These are phyloP conservation scores for Russula vinacea DNA, from an alignment of 768 basidiomycete genomes.

Conservation along the genomic window DNA sequence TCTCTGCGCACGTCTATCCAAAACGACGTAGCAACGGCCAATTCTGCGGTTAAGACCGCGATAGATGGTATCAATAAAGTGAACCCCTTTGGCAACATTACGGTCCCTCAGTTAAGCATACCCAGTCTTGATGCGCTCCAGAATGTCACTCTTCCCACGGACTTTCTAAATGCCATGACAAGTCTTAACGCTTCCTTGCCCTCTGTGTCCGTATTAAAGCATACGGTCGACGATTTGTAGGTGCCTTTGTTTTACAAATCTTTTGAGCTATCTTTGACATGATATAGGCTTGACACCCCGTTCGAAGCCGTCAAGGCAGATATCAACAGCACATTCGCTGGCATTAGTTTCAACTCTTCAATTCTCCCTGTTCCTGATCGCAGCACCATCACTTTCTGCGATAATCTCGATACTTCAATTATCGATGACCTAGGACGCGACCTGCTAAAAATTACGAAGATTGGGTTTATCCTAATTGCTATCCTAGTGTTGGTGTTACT, in stretches of 20 bases:
- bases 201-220: slow-evolving; percentile 69
- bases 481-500: slow-evolving; percentile 70
- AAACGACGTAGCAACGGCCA: slow-evolving; percentile 62
- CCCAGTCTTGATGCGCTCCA: slow-evolving; percentile 71
- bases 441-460: slow-evolving; percentile 74
- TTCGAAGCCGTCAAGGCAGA: slow-evolving; percentile 86
- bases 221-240: slow-evolving; percentile 63
- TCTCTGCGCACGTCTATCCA: slow-evolving; percentile 69
- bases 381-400: slow-evolving; percentile 71
- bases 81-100: slow-evolving; percentile 68
- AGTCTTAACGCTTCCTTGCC: slow-evolving; percentile 80
- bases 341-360: slow-evolving; percentile 68
- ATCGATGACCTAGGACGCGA: slow-evolving; percentile 82
- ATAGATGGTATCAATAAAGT: slow-evolving; percentile 70
- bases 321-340: slow-evolving; percentile 80
- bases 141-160: slow-evolving; percentile 76
- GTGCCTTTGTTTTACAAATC: slow-evolving; percentile 33
- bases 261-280: slow-evolving; percentile 9
- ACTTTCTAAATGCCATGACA: slow-evolving; percentile 69
- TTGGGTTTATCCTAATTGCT: slow-evolving; percentile 73
- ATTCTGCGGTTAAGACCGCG: slow-evolving; percentile 60
- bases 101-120: slow-evolving; percentile 66
- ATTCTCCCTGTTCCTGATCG: slow-evolving; percentile 73
- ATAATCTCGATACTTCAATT: slow-evolving; percentile 72
- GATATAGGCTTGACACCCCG: slow-evolving; percentile 68